Conservation (phyloP, 176 grass and related monocot genomes). For the Musa beccarii region DNA sequence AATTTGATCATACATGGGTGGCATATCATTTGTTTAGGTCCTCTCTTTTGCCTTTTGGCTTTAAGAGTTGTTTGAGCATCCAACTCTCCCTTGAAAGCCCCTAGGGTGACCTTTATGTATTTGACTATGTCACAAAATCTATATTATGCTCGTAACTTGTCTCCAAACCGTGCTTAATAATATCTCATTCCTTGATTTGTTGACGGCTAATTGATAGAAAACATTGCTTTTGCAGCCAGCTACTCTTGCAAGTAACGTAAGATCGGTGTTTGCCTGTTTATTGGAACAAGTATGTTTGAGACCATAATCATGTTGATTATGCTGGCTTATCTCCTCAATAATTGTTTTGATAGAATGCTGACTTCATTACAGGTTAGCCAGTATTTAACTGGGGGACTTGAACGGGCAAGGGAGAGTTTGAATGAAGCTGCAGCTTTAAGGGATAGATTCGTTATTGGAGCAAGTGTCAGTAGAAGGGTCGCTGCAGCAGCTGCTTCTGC, state of each 20-base stretch:
- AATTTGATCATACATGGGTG: too few relatives aligned
- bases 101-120: too few relatives aligned
- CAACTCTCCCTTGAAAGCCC: too few relatives aligned
- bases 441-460: conserved; percentile 70
- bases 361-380: conserved; percentile 55
- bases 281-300: conserved; percentile 79
- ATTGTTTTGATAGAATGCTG: background rate
- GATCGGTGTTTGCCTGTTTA: conserved; percentile 83
- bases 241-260: conserved; percentile 68
- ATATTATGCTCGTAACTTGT: background rate
- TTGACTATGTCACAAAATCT: too few relatives aligned
- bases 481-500: conserved; percentile 78
- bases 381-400: conserved; percentile 96
- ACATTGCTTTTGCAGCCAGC: conserved; percentile 49
- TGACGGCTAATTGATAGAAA: background rate
- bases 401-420: conserved; percentile 80
- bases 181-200: too few relatives aligned
- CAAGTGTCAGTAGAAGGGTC: conserved; percentile 92
- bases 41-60: too few relatives aligned
- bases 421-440: conserved; percentile 71
- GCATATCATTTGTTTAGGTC: too few relatives aligned
- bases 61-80: too few relatives aligned
- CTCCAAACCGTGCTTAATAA: too few relatives aligned
- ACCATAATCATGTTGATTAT: conserved; percentile 2
- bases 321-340: background rate